Base-by-base conservation (phyloP, 768 basidiomycete genomes). In the Suillus brevipes region DNA sequence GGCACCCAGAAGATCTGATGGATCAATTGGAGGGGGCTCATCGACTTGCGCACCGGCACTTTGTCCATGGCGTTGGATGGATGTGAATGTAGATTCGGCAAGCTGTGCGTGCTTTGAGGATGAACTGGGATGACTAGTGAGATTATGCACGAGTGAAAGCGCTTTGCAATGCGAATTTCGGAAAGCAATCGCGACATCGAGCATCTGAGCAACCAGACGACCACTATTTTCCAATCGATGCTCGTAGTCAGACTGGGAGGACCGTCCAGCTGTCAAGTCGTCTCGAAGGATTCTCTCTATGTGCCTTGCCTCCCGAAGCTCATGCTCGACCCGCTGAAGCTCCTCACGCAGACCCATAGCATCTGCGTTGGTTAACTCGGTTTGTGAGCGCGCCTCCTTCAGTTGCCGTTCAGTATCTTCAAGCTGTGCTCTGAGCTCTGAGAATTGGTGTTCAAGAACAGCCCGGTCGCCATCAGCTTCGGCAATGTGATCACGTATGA, bases 381-480 rank as follows among this genome's bases (percentile, higher is more conserved):
- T 73, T 65, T 89, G 86, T 0, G 85, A 80, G 14, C 80, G 81
- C 13, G 87, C 78, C 45, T 90, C 88, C 71, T 88, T 88, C 20
- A 92, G 73, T 68, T 90, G 85, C 12, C 84, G 82, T 61, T 87
- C 84, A 16, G 83, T 80, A 64, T 84, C 81, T 63, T 90, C 91
- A 59, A 89, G 77, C 9, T 82, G 81, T 1, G 86, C 86, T 68
- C 85, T 84, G 43, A 92, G 78, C 72, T 92, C 91, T 47, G 85
- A 87, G 73, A 91, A 89, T 74, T 95, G 91, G 59, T 95, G 88
- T 77, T 97, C 95, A 55, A 97, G 81, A 16, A 97, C 94, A 0
- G 95, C 95, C 9, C 94, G 86, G 74, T 98, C 95, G 1, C 95
- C 92, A 71, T 97, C 94, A 16, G 95, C 92, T 75, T 99, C 96